Percentiles rank a stretch among this genome's conserved stretches.
These are phyloP conservation scores for Fusarium cicatricum DNA, from an alignment of 2,329 filamentous ascomycete genomes.

Conservation along the genomic window DNA sequence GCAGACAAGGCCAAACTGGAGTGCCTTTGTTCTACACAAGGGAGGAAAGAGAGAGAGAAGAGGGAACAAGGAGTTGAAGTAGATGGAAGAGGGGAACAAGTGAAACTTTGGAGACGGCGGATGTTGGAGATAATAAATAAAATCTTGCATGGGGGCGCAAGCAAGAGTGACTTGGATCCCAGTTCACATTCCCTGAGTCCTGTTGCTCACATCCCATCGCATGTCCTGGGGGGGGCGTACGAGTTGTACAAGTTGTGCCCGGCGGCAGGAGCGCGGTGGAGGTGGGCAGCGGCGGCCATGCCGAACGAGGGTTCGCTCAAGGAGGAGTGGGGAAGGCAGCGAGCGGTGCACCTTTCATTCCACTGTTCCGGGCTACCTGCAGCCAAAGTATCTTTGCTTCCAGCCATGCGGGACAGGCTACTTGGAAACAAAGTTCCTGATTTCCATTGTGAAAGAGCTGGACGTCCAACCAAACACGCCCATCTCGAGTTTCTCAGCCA, in stretches of 20 bases:
- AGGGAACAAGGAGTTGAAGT: slow-evolving; percentile 13
- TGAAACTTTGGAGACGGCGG: slow-evolving; percentile 7
- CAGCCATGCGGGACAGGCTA: slow-evolving; percentile 21
- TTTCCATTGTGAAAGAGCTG: slow-evolving; percentile 13
- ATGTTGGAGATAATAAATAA: slow-evolving; percentile 34
- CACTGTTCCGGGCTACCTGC: slow-evolving; percentile 30
- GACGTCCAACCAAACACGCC: slow-evolving; percentile 13
- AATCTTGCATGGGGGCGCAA: slow-evolving; percentile 16
- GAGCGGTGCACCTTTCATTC: slow-evolving; percentile 19
- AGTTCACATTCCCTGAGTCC: slow-evolving; percentile 15
- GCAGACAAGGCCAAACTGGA: slow-evolving; percentile 23
- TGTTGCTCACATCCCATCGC: slow-evolving; percentile 4
- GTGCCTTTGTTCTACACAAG: slow-evolving; percentile 17
- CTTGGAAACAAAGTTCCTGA: slow-evolving; percentile 29
- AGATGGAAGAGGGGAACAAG: not conserved
- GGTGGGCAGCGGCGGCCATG: slow-evolving; percentile 23
- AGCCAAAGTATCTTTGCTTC: slow-evolving; percentile 20
- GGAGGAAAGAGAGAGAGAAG: slow-evolving; percentile 3
- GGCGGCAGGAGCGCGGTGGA: not conserved
- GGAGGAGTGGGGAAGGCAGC: slow-evolving; percentile 34
- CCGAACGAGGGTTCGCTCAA: slow-evolving; percentile 32
- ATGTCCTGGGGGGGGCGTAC: slow-evolving; percentile 6
- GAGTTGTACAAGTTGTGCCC: not conserved
- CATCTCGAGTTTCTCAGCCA: slow-evolving; percentile 12
- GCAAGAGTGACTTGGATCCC: slow-evolving; percentile 11